Percentiles rank a stretch among this genome's conserved stretches.
Conservation (phyloP, 768 basidiomycete genomes). For the Brasilioporus rufonigricans region DNA sequence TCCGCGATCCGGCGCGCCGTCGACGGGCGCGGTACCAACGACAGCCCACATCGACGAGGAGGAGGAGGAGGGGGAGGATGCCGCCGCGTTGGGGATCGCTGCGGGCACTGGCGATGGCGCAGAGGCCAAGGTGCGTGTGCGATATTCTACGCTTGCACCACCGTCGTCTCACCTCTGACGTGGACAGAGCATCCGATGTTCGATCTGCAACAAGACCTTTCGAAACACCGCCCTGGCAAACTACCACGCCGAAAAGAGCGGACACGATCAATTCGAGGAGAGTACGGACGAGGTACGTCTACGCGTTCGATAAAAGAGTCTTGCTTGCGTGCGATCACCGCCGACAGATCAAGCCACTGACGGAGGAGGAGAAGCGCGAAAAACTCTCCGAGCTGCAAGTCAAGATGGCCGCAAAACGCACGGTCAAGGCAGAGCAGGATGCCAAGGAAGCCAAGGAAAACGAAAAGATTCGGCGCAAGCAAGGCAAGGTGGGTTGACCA, state of each 20-base stretch:
- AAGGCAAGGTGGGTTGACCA: constrained; percentile 73
- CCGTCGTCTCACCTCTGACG: not conserved
- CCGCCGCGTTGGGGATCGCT: constrained; percentile 50
- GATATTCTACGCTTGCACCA: not conserved
- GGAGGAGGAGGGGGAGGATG: constrained; percentile 60
- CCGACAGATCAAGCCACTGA: constrained; percentile 72
- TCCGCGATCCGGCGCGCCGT: no score
- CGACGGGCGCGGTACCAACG: no score
- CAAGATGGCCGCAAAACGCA: constrained; percentile 80
- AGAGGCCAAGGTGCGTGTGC: constrained; percentile 60
- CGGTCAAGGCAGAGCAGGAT: constrained; percentile 68
- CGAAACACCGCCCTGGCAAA: constrained; percentile 83
- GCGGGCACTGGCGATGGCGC: constrained; percentile 28
- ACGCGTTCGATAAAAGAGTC: not conserved
- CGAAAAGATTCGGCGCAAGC: constrained; percentile 80
- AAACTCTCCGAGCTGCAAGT: constrained; percentile 75
- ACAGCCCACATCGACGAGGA: constrained; percentile 38
- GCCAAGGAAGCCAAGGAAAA: constrained; percentile 69
- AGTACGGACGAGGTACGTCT: constrained; percentile 80
- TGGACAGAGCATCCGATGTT: constrained; percentile 74
- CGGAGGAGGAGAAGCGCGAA: constrained; percentile 88
- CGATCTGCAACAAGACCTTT: constrained; percentile 84
- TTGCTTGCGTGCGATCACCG: no score
- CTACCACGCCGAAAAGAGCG: constrained; percentile 92
- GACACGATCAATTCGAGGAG: constrained; percentile 95